A percentile compares a stretch with the other conserved stretches of the same genome.
phyloP scores from a whole-genome alignment of 768 basidiomycete species.

The Phlebiopsis gigantea region DNA sequence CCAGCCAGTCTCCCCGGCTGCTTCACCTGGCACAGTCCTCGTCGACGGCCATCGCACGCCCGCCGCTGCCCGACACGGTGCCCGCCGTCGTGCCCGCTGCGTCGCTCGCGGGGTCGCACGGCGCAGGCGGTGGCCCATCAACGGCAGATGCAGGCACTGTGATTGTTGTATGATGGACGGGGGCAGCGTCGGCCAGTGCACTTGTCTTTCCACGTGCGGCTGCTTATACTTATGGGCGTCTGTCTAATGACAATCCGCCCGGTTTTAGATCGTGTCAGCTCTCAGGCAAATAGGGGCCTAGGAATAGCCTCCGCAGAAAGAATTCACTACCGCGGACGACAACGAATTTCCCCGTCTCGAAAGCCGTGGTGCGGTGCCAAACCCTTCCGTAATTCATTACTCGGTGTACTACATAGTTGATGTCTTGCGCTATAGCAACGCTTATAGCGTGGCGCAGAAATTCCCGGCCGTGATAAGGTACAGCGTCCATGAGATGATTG shows the following conservation, averaged over 20 bases:
- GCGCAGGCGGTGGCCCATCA: background rate
- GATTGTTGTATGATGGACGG: constrained; percentile 4
- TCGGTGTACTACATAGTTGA: constrained; percentile 1
- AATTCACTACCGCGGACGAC: no score
- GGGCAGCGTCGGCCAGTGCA: constrained; percentile 9
- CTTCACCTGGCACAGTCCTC: no score
- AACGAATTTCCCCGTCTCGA: no score
- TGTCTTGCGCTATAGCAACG: constrained; percentile 3
- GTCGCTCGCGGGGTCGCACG: background rate
- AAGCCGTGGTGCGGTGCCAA: no score
- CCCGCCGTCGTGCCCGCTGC: background rate
- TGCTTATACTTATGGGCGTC: constrained; percentile 14
- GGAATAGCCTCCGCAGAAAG: no score
- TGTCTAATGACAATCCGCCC: constrained; percentile 6
- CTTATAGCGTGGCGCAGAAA: background rate
- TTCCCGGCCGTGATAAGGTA: constrained; percentile 5
- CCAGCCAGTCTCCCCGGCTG: background rate
- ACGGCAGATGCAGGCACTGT: constrained; percentile 1
- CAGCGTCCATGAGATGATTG: constrained; percentile 8
- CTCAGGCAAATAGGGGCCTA: no score
- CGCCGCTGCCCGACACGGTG: no score
- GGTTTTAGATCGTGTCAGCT: background rate
- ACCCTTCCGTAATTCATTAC: background rate
- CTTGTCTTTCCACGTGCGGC: constrained; percentile 9
- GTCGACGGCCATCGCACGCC: no score